Percentiles rank a stretch among this genome's conserved stretches.
Conservation (phyloP, 768 basidiomycete genomes). For the Obba rivulosa region DNA sequence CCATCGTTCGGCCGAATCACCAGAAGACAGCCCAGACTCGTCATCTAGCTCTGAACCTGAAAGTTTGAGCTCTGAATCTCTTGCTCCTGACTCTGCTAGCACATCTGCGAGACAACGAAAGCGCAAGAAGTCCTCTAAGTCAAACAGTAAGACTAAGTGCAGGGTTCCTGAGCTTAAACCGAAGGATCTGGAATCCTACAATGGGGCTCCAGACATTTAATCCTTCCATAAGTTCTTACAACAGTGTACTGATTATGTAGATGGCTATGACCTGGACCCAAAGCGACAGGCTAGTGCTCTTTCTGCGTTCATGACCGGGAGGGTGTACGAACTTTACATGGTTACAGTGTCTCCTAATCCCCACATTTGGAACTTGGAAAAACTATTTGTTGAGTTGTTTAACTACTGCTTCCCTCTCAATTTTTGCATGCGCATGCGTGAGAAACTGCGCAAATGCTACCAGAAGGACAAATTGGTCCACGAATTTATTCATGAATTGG, state of each 20-base stretch:
- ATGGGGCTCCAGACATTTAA: conserved; percentile 2
- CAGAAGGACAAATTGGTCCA: conserved; percentile 5
- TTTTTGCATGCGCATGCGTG: conserved; percentile 5
- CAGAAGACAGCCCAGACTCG: background rate
- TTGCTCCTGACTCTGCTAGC: background rate
- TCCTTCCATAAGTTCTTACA: conserved; percentile 7
- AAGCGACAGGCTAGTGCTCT: background rate
- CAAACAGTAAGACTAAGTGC: background rate
- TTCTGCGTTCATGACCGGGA: conserved; percentile 8
- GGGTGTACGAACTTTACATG: conserved; percentile 19
- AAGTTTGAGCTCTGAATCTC: background rate
- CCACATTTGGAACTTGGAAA: conserved; percentile 10
- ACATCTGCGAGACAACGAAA: background rate
- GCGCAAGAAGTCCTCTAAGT: background rate
- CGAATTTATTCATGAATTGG: conserved; percentile 6
- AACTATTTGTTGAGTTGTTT: conserved; percentile 9
- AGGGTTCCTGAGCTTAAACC: conserved; percentile 5
- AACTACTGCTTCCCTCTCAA: conserved; percentile 15
- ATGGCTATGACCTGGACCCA: background rate
- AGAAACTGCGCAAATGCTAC: background rate
- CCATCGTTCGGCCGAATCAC: background rate
- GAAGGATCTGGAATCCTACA: conserved; percentile 2
- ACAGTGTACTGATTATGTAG: conserved; percentile 2
- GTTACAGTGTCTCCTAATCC: conserved; percentile 9
- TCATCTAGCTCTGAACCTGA: background rate